Percentiles rank a stretch among this genome's conserved stretches.
Evolutionary conservation across 371 early-diverging fungal species (phyloP).

Genomic region (Lichtheimia corymbifera): DNA sequence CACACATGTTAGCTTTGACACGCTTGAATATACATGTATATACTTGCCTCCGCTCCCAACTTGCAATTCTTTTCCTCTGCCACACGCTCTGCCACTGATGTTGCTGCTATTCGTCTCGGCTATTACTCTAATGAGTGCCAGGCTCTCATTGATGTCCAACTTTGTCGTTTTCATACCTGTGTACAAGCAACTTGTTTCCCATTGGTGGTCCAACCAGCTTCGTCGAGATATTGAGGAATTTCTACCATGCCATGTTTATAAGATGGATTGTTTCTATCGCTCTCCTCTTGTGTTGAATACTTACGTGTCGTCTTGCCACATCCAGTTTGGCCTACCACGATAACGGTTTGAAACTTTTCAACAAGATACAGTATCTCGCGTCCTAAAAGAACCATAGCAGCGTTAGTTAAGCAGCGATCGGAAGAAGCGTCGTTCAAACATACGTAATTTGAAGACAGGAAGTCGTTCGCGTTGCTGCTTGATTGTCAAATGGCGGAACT

Average conservation of each 20-base stretch:
- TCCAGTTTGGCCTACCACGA: conserved; percentile 64
- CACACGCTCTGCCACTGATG: conserved; percentile 95
- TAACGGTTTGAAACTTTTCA: conserved; percentile 67
- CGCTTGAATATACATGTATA: too few relatives aligned
- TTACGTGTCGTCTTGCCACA: conserved; percentile 82
- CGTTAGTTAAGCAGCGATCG: neutral
- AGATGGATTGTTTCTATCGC: neutral
- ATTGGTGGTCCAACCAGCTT: conserved; percentile 64
- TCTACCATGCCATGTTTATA: conserved; percentile 37
- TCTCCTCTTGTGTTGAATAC: conserved; percentile 8
- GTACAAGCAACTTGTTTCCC: conserved; percentile 80
- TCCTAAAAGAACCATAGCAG: conserved; percentile 23
- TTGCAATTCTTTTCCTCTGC: conserved; percentile 86
- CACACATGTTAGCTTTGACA: too few relatives aligned
- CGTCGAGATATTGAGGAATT: conserved; percentile 80
- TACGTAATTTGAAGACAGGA: conserved; percentile 62
- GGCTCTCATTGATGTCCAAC: too few relatives aligned
- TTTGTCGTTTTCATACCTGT: conserved; percentile 31
- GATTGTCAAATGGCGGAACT: conserved; percentile 46
- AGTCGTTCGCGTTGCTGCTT: conserved; percentile 61
- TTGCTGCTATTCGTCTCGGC: conserved; percentile 97
- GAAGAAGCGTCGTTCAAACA: neutral
- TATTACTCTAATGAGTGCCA: conserved; percentile 16
- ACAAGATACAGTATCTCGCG: conserved; percentile 57
- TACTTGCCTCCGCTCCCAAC: conserved; percentile 76